phyloP scores from a whole-genome alignment of 2,329 filamentous ascomycete species.

The Penicillium sp. region DNA sequence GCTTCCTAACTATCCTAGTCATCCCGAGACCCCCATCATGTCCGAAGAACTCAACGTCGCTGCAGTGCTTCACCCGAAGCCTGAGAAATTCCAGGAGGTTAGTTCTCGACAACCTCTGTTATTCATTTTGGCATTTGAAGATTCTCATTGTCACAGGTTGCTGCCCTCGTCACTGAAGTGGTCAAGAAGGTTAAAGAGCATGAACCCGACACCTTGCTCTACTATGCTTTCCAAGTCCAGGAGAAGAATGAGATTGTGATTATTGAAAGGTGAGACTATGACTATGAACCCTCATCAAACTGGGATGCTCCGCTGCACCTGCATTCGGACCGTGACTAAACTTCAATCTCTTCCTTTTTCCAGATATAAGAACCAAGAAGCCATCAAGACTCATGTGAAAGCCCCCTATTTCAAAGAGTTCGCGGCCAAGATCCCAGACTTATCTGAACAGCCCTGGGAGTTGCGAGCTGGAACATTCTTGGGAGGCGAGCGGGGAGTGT shows the following conservation, averaged over 20 bases:
- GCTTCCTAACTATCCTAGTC: not conserved
- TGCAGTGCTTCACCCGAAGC: slow-evolving; percentile 30
- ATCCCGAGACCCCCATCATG: slow-evolving; percentile 18
- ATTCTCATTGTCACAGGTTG: slow-evolving; percentile 20
- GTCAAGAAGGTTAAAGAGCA: slow-evolving; percentile 32
- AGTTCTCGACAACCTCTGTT: not conserved
- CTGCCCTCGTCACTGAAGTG: slow-evolving; percentile 24
- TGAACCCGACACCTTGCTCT: slow-evolving; percentile 33
- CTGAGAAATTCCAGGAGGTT: slow-evolving; percentile 35
- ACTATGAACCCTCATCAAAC: not conserved
- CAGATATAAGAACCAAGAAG: slow-evolving; percentile 30
- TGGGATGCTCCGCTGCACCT: not conserved
- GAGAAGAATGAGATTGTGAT: slow-evolving; percentile 34
- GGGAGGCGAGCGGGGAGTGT: slow-evolving; percentile 20
- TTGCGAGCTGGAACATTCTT: slow-evolving; percentile 24
- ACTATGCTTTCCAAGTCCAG: slow-evolving; percentile 29
- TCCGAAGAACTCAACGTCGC: slow-evolving; percentile 32
- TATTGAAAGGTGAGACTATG: slow-evolving; percentile 31
- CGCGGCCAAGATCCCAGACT: slow-evolving; percentile 12
- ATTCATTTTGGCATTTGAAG: not conserved
- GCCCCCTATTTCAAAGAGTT: slow-evolving; percentile 27
- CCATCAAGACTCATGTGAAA: slow-evolving; percentile 25
- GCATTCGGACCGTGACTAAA: not conserved
- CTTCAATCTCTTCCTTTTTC: not conserved
- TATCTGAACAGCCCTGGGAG: slow-evolving; percentile 26